Base-by-base conservation (phyloP, 2,329 filamentous ascomycete species). In the Apiospora pterosperma region DNA sequence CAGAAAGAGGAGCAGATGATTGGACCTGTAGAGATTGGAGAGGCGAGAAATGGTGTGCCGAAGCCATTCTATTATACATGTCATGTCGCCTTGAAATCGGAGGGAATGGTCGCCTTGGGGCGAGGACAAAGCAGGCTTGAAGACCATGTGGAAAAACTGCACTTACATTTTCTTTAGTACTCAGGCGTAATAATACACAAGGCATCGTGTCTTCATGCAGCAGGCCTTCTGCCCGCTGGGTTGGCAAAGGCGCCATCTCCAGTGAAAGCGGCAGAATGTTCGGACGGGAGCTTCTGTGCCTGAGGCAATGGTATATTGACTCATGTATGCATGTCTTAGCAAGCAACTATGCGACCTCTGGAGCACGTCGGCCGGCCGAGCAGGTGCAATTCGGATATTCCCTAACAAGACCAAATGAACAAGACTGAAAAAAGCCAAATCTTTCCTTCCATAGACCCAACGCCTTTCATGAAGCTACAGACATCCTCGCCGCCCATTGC, bases 371-470 rank as follows among this genome's bases (percentile, higher is more conserved):
- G 48, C 16, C 48, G 25, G 48, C 28, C 48, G 11, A 34, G 28
- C 28, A n/a, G 21, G 34, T 55, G 48, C 16, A 34, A 5, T 34
- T 34, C 28, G 28, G 25, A 55, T n/a, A 4, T 34, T 5, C 16
- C 14, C 31, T 7, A 31, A 25, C 16, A n/a, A 34, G 11, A 55
- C 16, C 48, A 12, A 31, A 55, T 28, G 48, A 12, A 6, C 16
- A 34, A 19, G 3, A 55, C 12, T 12, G 3, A 34, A 31, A 55
- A 55, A 55, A 55, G 48, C 25, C 48, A 55, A 55, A 34, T 55
- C 48, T 55, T 55, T 55, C 48, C 21, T 55, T 55, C 48, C 48
- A 34, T 55, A 55, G 28, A 55, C 48, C 44, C 48, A 55, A 55
- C 48, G 48, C 48, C 48, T 55, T 55, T 34, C 48, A 55, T 34